Percentiles rank a stretch among this genome's conserved stretches.
Conservation (phyloP, 108 stramenopile species). For the Craspedostauros australis region DNA sequence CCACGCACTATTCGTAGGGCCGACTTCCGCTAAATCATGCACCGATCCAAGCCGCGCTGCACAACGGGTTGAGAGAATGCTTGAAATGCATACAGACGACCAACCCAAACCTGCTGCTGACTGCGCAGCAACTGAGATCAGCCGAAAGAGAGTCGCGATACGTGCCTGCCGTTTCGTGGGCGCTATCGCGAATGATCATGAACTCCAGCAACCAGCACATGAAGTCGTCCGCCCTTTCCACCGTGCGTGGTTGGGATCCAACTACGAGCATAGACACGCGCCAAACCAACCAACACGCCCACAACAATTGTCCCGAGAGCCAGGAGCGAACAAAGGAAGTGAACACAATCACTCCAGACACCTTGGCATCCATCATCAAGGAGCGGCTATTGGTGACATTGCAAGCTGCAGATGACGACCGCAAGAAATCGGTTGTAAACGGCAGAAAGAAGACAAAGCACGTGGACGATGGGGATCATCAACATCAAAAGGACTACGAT, state of each 20-base stretch:
- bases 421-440: too few species aligned
- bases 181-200: slow-evolving; percentile 48
- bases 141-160: slow-evolving; percentile 67
- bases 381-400: too few species aligned
- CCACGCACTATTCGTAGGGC: slow-evolving; percentile 24
- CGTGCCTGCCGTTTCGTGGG: slow-evolving; percentile 53
- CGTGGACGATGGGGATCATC: too few species aligned
- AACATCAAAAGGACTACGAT: too few species aligned
- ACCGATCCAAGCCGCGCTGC: slow-evolving; percentile 57
- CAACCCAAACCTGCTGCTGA: slow-evolving; percentile 64
- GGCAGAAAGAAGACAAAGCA: too few species aligned
- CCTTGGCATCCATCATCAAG: too few species aligned
- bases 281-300: background rate
- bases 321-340: too few species aligned
- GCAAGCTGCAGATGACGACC: too few species aligned
- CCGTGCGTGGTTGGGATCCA: background rate
- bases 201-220: slow-evolving; percentile 29
- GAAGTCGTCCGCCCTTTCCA: too few species aligned
- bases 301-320: too few species aligned
- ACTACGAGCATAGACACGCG: background rate
- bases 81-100: slow-evolving; percentile 60
- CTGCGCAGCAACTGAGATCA: slow-evolving; percentile 50
- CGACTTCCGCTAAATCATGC: slow-evolving; percentile 69
- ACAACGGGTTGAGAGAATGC: slow-evolving; percentile 54
- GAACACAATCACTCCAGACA: too few species aligned